These are phyloP conservation scores for Neurospora sp. DNA, from an alignment of 495 filamentous ascomycete genomes.

Conservation along the genomic window DNA sequence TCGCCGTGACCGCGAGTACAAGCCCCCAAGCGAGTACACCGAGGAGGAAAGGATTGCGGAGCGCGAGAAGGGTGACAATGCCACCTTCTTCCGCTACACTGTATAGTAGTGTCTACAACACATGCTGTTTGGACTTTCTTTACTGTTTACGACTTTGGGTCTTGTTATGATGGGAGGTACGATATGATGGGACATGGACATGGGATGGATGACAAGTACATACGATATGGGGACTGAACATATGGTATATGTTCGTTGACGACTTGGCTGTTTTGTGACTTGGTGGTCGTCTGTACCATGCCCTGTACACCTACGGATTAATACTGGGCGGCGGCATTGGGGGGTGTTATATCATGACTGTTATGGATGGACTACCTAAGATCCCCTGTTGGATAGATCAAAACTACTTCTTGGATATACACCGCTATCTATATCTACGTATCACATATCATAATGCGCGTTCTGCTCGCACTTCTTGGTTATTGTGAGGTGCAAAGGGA, in stretches of 20 bases:
- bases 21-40: conserved; percentile 37
- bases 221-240: neutral
- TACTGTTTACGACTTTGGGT: neutral
- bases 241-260: neutral
- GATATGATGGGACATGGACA: neutral
- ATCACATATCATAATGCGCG: neutral
- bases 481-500: neutral
- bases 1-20: conserved; percentile 36
- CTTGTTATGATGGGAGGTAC: neutral
- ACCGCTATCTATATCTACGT: neutral
- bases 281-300: neutral
- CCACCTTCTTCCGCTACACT: conserved; percentile 46
- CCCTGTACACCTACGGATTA: neutral
- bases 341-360: neutral
- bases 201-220: neutral
- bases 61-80: conserved; percentile 39
- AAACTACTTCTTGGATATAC: neutral
- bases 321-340: neutral
- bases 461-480: neutral
- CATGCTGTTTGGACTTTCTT: neutral
- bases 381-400: neutral
- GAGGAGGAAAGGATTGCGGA: conserved; percentile 34
- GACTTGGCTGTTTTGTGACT: neutral
- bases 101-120: conserved; percentile 16
- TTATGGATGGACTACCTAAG: neutral